Conservation (phyloP, 352 stramenopile species). For the Phytophthora gonapodyides region DNA sequence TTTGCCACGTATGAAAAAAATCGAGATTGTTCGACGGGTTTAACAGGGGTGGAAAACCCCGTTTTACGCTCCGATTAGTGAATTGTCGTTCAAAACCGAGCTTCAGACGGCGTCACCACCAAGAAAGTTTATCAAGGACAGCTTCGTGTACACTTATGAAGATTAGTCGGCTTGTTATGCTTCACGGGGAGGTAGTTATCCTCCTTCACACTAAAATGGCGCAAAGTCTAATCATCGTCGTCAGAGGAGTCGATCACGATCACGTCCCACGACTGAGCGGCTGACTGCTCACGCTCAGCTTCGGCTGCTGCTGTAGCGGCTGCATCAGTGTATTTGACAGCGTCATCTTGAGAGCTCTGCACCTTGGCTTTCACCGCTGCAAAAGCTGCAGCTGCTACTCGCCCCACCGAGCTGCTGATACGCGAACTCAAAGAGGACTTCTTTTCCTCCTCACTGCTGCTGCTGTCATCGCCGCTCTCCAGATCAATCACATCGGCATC, state of each 20-base stretch:
- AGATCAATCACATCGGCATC: constrained; percentile 18
- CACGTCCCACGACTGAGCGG: constrained; percentile 62
- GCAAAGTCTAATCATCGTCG: constrained; percentile 38
- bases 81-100: too few relatives aligned
- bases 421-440: constrained; percentile 2
- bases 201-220: constrained; percentile 24
- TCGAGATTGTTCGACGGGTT: constrained; percentile 14
- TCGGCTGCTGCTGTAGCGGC: constrained; percentile 21
- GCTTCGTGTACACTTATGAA: constrained; percentile 19
- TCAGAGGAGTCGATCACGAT: constrained; percentile 82
- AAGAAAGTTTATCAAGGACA: neutral
- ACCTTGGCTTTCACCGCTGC: constrained; percentile 17
- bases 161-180: constrained; percentile 14
- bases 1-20: too few relatives aligned
- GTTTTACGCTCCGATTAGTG: too few relatives aligned
- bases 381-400: constrained; percentile 7
- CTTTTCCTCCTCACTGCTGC: constrained; percentile 4
- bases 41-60: too few relatives aligned
- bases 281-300: constrained; percentile 27
- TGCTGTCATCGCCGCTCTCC: constrained; percentile 14
- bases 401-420: constrained; percentile 2
- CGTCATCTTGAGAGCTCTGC: constrained; percentile 4
- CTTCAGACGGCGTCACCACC: too few relatives aligned
- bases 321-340: neutral
- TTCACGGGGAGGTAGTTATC: constrained; percentile 6